Conservation (phyloP, 352 stramenopile species). For the Globisporangium heterothallicum region DNA sequence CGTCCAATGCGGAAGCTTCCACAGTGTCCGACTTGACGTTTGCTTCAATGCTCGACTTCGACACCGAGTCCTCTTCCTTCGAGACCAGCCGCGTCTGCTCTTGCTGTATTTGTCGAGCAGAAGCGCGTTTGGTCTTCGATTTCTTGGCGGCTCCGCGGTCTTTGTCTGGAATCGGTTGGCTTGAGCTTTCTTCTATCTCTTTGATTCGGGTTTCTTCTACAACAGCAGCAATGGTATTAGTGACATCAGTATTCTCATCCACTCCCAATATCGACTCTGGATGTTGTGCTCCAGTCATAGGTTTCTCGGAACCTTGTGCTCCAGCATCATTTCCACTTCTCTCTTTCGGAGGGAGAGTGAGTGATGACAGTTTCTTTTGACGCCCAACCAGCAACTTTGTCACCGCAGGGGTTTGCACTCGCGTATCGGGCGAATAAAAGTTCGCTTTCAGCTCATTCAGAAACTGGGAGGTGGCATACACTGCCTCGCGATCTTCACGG, state of each 20-base stretch:
- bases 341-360: not conserved
- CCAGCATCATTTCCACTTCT: not conserved
- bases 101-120: not conserved
- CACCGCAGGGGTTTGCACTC: conserved; percentile 11
- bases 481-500: not conserved
- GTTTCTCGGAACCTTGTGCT: not conserved
- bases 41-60: not conserved
- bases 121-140: not conserved
- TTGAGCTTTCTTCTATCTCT: not conserved
- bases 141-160: no score
- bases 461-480: not conserved
- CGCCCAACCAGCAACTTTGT: conserved; percentile 10
- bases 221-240: not conserved
- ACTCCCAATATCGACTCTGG: not conserved
- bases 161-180: not conserved
- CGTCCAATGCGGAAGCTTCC: no score
- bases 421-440: not conserved
- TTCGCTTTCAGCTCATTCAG: conserved; percentile 9
- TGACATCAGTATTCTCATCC: not conserved
- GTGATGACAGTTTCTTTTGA: not conserved
- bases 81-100: not conserved
- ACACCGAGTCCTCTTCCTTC: not conserved
- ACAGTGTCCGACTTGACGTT: no score
- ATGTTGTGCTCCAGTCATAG: no score
- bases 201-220: not conserved